Evolutionary conservation across 2,329 filamentous ascomycete species (phyloP).

Genomic region (Aschersonia sp.): DNA sequence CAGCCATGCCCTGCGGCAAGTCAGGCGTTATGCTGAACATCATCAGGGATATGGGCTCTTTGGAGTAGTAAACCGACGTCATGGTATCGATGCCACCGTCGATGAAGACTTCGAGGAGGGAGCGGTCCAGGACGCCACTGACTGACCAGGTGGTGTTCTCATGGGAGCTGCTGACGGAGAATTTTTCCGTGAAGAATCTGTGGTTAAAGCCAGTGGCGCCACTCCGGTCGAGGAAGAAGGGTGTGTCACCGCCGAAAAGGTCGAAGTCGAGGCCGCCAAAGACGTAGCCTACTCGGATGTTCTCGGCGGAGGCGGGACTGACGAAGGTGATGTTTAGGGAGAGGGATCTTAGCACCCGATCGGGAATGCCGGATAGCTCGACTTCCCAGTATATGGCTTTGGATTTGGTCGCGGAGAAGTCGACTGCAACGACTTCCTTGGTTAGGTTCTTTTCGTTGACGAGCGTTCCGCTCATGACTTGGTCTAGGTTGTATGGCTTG

Average conservation of each 20-base stretch:
- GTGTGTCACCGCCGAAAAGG: neutral
- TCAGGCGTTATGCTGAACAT: neutral
- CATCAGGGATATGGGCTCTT: neutral
- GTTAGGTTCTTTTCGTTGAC: neutral
- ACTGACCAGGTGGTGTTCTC: neutral
- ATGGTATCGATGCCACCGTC: neutral
- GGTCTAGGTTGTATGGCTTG: neutral
- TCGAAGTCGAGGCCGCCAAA: neutral
- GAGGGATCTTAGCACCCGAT: neutral
- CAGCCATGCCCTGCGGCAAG: neutral
- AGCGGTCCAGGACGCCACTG: neutral
- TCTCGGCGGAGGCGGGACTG: neutral
- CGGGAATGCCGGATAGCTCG: neutral
- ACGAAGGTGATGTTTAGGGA: neutral
- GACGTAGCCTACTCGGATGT: neutral
- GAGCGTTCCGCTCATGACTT: neutral
- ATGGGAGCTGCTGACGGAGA: neutral
- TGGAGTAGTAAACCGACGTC: neutral
- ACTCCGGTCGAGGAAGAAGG: neutral
- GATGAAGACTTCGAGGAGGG: neutral
- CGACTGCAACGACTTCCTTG: neutral
- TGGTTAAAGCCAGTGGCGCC: neutral
- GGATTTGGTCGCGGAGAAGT: neutral
- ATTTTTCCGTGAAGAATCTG: neutral
- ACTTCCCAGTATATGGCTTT: neutral